Conservation (phyloP, 2,329 filamentous ascomycete genomes). For the Fusarium tanahbumbuense region DNA sequence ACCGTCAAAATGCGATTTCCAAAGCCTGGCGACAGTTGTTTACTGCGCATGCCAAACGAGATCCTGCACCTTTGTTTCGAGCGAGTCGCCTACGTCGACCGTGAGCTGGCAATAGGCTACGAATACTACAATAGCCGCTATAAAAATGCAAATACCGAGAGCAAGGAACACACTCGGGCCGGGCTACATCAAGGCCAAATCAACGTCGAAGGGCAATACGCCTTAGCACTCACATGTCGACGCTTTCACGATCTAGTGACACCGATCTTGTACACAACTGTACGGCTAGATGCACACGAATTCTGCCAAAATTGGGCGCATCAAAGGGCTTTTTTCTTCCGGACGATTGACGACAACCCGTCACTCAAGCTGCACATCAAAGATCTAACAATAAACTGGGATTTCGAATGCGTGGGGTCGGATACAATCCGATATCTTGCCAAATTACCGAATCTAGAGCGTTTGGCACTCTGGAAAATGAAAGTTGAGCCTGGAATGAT, state of each 20-base stretch:
- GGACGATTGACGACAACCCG: background rate
- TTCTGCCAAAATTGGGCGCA: background rate
- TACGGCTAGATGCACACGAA: background rate
- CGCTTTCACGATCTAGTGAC: background rate
- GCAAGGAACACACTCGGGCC: background rate
- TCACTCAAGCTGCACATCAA: background rate
- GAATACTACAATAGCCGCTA: background rate
- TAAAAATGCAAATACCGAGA: background rate
- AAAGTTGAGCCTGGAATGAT: background rate
- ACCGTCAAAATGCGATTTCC: background rate
- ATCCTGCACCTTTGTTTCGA: background rate
- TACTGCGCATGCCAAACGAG: background rate
- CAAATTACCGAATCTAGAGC: background rate
- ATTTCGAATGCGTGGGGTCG: background rate
- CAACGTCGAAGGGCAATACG: background rate
- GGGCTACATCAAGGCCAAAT: background rate
- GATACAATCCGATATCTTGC: background rate
- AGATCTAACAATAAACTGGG: background rate
- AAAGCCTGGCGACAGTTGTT: background rate
- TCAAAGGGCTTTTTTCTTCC: background rate
- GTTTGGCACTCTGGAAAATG: background rate
- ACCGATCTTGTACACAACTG: background rate
- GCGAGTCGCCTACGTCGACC: background rate
- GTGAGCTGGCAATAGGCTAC: background rate
- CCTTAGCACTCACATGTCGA: background rate